phyloP scores from a whole-genome alignment of 2,329 filamentous ascomycete species.

The Neocatenulostroma microsporum region DNA sequence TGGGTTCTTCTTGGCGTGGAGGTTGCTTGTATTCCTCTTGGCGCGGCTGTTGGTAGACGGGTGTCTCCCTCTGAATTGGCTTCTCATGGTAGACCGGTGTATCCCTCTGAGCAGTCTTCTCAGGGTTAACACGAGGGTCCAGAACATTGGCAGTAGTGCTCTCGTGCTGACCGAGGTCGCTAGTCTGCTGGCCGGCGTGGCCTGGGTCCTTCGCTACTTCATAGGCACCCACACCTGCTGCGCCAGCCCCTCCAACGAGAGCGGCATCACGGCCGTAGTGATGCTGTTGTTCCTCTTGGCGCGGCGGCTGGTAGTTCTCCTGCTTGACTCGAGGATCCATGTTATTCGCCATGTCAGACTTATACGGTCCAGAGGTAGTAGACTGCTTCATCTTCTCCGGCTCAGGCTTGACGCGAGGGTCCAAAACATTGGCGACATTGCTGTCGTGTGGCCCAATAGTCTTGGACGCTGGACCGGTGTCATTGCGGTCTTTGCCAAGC shows the following conservation, averaged over 20 bases:
- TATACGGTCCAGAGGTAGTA: conserved; percentile 14
- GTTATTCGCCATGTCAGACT: conserved; percentile 15
- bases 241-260: conserved; percentile 25
- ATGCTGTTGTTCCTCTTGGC: conserved; percentile 19
- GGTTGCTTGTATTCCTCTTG: too few relatives aligned
- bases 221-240: conserved; percentile 20
- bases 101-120: conserved; percentile 16
- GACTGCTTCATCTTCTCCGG: conserved; percentile 24
- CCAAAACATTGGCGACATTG: conserved; percentile 19
- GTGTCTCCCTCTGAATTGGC: conserved; percentile 21
- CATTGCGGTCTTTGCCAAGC: conserved; percentile 15
- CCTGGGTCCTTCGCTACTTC: conserved; percentile 9
- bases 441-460: conserved; percentile 22
- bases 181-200: conserved; percentile 11
- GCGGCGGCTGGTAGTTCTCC: conserved; percentile 14
- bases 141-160: conserved; percentile 20
- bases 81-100: conserved; percentile 13
- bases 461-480: conserved; percentile 18
- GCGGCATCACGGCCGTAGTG: conserved; percentile 29
- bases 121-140: conserved; percentile 20
- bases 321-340: conserved; percentile 19
- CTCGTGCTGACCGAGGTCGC: conserved; percentile 13
- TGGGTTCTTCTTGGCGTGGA: too few relatives aligned
- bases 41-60: conserved; percentile 4
- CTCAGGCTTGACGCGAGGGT: conserved; percentile 21